Percentiles rank a stretch among this genome's conserved stretches.
Evolutionary conservation across 768 basidiomycete genomes (phyloP).

Genomic region (Russula griseocarnosa): DNA sequence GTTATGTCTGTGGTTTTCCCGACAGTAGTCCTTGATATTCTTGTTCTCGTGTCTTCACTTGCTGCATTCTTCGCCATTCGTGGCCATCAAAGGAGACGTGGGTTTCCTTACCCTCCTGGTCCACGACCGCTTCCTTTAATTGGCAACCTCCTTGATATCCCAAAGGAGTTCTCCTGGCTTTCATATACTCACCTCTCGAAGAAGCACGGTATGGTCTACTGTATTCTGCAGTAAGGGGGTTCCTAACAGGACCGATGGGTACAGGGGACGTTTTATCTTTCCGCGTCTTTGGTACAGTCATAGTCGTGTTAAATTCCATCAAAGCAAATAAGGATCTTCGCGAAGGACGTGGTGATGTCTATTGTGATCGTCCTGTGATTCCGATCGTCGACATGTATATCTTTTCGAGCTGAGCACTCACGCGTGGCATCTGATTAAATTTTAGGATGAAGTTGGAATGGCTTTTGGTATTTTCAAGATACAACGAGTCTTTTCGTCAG

Average conservation of each 20-base stretch:
- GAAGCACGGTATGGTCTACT: too few species aligned
- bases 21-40: background rate
- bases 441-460: too few species aligned
- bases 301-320: conserved; percentile 6
- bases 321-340: conserved; percentile 8
- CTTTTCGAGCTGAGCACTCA: background rate
- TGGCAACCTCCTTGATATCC: conserved; percentile 15
- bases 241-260: background rate
- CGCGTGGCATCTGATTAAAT: background rate
- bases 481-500: background rate
- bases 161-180: conserved; percentile 1
- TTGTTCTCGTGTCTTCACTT: background rate
- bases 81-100: background rate
- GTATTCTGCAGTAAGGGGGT: too few species aligned
- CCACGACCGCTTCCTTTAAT: conserved; percentile 11
- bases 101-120: conserved; percentile 17
- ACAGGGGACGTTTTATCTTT: conserved; percentile 15
- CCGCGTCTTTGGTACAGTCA: conserved; percentile 1
- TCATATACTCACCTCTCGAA: too few species aligned
- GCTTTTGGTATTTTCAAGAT: too few species aligned
- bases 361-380: conserved; percentile 6
- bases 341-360: conserved; percentile 8
- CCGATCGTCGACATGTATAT: conserved; percentile 6
- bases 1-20: background rate
- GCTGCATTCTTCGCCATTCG: background rate